phyloP scores from a whole-genome alignment of 345 rosid species.

The Anastatica hierochuntica region DNA sequence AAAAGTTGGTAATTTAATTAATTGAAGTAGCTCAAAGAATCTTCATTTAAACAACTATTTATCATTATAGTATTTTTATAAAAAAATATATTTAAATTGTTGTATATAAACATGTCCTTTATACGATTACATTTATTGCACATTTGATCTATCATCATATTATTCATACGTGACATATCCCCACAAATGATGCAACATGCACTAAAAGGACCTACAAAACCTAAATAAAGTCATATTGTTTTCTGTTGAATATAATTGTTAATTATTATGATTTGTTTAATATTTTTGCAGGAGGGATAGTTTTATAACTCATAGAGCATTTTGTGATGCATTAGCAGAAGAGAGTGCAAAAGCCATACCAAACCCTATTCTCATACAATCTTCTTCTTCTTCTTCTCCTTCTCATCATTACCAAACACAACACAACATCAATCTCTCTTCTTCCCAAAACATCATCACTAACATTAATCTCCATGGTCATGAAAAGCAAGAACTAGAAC shows the following conservation, averaged over 20 bases:
- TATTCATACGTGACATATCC: conserved; percentile 29
- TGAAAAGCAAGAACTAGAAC: conserved; percentile 44
- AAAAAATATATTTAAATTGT: too few relatives aligned
- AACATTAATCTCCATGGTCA: conserved; percentile 25
- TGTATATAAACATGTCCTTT: too few relatives aligned
- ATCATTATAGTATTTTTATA: too few relatives aligned
- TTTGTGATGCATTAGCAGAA: conserved; percentile 82
- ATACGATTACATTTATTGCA: conserved; percentile 19
- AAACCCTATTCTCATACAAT: conserved; percentile 29
- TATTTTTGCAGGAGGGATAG: conserved; percentile 70
- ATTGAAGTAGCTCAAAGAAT: conserved; percentile 18
- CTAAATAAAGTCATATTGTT: too few relatives aligned
- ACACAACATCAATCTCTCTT: not conserved
- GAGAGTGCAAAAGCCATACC: conserved; percentile 53
- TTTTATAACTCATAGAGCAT: conserved; percentile 86
- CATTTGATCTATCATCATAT: conserved; percentile 11
- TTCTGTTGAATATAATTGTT: too few relatives aligned
- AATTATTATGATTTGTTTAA: not conserved
- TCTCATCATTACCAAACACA: too few relatives aligned
- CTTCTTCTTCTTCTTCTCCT: conserved; percentile 8
- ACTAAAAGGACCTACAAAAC: too few relatives aligned
- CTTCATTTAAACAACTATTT: conserved; percentile 18
- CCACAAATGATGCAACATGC: too few relatives aligned
- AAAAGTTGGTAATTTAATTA: not conserved
- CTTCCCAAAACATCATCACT: conserved; percentile 8